phyloP scores from a whole-genome alignment of 495 filamentous ascomycete species.

The Penicillium bovifimosum region DNA sequence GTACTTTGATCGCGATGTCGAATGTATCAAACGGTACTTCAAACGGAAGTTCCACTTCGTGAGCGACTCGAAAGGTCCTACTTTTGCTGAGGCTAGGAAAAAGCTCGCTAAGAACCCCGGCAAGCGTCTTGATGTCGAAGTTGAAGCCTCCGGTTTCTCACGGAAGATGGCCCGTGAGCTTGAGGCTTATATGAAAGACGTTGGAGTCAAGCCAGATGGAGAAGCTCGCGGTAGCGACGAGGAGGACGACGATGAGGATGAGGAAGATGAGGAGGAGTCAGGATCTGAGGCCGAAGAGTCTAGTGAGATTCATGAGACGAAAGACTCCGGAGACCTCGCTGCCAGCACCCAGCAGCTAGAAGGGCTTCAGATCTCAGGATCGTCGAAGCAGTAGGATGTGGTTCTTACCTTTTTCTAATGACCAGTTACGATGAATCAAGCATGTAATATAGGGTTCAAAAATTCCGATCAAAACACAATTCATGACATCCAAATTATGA shows the following conservation, averaged over 20 bases:
- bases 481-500: neutral
- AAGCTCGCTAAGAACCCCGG: constrained; percentile 57
- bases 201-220: constrained; percentile 54
- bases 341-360: constrained; percentile 32
- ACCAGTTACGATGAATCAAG: constrained; percentile 33
- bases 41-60: constrained; percentile 81
- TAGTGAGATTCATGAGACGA: constrained; percentile 13
- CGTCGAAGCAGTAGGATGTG: constrained; percentile 11
- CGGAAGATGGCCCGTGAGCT: constrained; percentile 93
- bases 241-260: constrained; percentile 37
- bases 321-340: constrained; percentile 17
- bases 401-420: constrained; percentile 22
- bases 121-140: constrained; percentile 75
- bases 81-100: constrained; percentile 76
- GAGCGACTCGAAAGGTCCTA: constrained; percentile 75
- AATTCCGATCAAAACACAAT: neutral
- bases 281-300: constrained; percentile 10
- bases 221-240: constrained; percentile 28
- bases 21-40: constrained; percentile 92
- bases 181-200: constrained; percentile 78
- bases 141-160: constrained; percentile 90
- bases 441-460: constrained; percentile 22
- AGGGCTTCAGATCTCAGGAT: constrained; percentile 32
- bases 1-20: constrained; percentile 93
- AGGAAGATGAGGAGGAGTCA: constrained; percentile 28